A percentile compares a stretch with the other conserved stretches of the same genome.
Evolutionary conservation across 306 rosid genomes (phyloP).

Genomic region (Betula pendula): DNA sequence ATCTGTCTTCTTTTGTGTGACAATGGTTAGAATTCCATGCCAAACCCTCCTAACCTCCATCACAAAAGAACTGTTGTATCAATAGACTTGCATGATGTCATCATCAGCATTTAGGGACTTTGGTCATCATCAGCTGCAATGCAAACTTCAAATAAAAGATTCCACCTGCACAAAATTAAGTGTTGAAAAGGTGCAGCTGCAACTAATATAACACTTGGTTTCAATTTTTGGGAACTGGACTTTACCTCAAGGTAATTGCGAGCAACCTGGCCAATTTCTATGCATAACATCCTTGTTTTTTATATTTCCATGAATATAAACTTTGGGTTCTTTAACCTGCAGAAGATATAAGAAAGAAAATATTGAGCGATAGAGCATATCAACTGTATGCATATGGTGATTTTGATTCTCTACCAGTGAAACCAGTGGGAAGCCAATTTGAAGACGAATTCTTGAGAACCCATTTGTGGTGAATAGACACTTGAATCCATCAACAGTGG

Average conservation of each 20-base stretch:
- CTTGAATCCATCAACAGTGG: slow-evolving; percentile 61
- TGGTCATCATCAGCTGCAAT: neutral
- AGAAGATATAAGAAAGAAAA: neutral
- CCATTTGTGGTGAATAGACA: slow-evolving; percentile 69
- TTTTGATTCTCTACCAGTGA: slow-evolving; percentile 44
- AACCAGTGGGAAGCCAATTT: slow-evolving; percentile 57
- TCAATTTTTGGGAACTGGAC: neutral
- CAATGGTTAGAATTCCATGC: neutral
- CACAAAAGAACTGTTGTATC: neutral
- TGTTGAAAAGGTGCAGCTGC: neutral
- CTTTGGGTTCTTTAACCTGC: slow-evolving; percentile 78
- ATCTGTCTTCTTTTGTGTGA: neutral
- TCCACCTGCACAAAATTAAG: neutral
- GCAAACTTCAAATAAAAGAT: neutral
- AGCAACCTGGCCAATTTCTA: slow-evolving; percentile 73
- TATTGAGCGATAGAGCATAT: neutral
- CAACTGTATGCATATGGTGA: neutral
- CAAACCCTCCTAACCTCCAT: neutral
- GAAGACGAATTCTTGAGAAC: slow-evolving; percentile 53
- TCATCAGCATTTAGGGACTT: neutral
- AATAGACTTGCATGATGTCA: neutral
- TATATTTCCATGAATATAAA: slow-evolving; percentile 63
- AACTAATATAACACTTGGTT: neutral
- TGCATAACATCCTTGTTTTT: slow-evolving; percentile 38
- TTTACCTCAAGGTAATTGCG: slow-evolving; percentile 13